Evolutionary conservation across 352 stramenopile species (phyloP), one percentile per base, ranked within the genome.

Genomic region (Phytophthora pseudosyringae): DNA sequence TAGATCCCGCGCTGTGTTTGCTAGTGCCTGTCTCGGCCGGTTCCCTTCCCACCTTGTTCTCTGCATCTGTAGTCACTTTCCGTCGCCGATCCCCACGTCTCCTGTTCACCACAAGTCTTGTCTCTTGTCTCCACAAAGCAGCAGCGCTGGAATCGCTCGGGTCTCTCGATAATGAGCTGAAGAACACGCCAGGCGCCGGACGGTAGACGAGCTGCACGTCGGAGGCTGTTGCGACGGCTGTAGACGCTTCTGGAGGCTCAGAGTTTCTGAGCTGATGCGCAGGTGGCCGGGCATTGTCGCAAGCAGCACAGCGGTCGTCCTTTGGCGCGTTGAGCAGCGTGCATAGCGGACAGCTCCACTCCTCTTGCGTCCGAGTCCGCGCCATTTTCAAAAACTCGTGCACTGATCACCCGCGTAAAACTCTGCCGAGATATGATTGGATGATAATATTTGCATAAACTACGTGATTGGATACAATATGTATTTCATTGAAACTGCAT

Each of bases 311-410:
- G 12, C 67, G 70, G 12, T 70, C 57, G 29, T 88, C 77, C 12
- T 64, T 50, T 52, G 74, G 76, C 18, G 55, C 44, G 65, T 91
- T 91, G 9, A 89, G 62, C 39, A 91, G 69, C 75, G 83, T 91
- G 35, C 83, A 91, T 25, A 91, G 76, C 59, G 68, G 60, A 44
- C 83, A 91, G 67, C 78, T 91, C 83, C 83, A 91, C 55, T 90
- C 76, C 21, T 52, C 45, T 28, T 46, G 53, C 8, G 56, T 38
- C 25, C 49, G 40, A 45, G 64, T 77, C 33, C 65, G 62, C 71
- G 71, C 67, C 71, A 79, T 79, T 66, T 71, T 44, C 60, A 29
- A 60, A 64, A 71, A 63, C 16, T 59, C 7, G 3, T 21, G 18
- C 25, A 38, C 32, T 47, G 41, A 45, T 59, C 18, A 59, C 64